Evolutionary conservation across 2,329 filamentous ascomycete species (phyloP).

Genomic region (Aureobasidium lini): DNA sequence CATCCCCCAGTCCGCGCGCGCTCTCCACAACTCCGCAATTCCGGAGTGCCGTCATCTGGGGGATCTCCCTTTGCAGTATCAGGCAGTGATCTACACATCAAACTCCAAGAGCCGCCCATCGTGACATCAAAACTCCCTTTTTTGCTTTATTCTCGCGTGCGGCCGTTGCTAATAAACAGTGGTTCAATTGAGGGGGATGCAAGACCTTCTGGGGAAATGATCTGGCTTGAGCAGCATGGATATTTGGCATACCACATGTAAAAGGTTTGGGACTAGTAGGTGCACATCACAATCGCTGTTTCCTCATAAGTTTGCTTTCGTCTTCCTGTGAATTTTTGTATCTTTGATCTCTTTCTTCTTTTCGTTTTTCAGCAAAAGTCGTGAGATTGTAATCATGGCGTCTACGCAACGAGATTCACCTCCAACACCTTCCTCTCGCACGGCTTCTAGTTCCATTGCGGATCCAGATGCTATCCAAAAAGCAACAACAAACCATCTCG

Average conservation of each 20-base stretch:
- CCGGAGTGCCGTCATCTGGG: background rate
- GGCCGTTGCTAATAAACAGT: background rate
- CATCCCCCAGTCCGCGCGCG: background rate
- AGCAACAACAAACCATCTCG: background rate
- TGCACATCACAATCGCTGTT: background rate
- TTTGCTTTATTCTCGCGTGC: background rate
- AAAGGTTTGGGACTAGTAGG: background rate
- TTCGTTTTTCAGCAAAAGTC: background rate
- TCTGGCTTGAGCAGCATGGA: background rate
- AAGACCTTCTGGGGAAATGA: background rate
- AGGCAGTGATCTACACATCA: background rate
- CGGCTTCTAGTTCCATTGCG: background rate
- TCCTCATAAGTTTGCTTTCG: background rate
- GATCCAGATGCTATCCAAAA: conserved; percentile 6
- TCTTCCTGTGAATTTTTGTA: background rate
- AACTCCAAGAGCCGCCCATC: background rate
- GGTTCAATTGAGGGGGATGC: background rate
- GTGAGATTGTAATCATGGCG: background rate
- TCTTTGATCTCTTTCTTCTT: background rate
- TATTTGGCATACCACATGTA: background rate
- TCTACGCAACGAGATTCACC: background rate
- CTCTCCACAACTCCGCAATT: background rate
- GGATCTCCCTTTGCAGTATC: background rate
- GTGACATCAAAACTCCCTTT: background rate
- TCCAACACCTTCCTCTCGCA: background rate